phyloP scores from a whole-genome alignment of 2,329 filamentous ascomycete species.

The Aspergillus awamori region DNA sequence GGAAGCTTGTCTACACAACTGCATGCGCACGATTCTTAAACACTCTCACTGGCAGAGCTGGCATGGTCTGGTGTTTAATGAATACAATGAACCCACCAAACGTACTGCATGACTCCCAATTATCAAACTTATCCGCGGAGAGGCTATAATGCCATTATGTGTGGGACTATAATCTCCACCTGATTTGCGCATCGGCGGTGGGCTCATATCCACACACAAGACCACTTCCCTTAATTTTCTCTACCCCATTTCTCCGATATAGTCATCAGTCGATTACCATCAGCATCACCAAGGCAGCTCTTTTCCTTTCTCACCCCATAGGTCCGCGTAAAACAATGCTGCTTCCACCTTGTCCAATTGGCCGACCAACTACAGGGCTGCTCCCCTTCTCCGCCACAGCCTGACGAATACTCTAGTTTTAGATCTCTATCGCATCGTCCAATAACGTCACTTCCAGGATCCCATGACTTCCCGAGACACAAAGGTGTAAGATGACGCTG shows the following conservation, averaged over 20 bases:
- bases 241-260: not conserved
- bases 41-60: not conserved
- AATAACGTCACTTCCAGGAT: slow-evolving; percentile 4
- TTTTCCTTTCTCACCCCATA: not conserved
- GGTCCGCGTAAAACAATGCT: not conserved
- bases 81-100: not conserved
- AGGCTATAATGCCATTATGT: not conserved
- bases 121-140: no score
- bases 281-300: not conserved
- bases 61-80: not conserved
- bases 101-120: not conserved
- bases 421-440: not conserved
- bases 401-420: not conserved
- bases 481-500: not conserved
- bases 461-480: not conserved
- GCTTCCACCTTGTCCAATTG: slow-evolving; percentile 7
- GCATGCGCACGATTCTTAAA: not conserved
- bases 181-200: not conserved
- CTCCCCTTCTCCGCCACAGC: not conserved
- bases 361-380: not conserved
- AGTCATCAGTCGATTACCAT: not conserved
- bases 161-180: not conserved
- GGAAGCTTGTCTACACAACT: not conserved
- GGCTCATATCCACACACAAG: not conserved
- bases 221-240: not conserved